phyloP scores from a whole-genome alignment of 257 asterid genomes.

The Echites panduratus region DNA sequence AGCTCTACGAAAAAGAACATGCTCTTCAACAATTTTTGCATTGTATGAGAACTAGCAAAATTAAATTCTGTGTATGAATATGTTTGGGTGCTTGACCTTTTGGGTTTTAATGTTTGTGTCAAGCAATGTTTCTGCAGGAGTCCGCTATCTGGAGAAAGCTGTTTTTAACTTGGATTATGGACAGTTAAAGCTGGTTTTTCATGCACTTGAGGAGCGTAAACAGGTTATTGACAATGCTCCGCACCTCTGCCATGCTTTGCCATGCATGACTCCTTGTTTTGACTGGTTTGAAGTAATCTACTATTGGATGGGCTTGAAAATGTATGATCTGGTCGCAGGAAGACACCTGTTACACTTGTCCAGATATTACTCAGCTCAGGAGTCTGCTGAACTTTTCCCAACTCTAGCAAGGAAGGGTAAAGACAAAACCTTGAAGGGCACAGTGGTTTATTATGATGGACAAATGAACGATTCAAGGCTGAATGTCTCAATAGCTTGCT shows the following conservation, averaged over 20 bases:
- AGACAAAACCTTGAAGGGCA: slow-evolving; percentile 79
- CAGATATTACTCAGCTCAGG: slow-evolving; percentile 82
- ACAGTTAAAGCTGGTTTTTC: slow-evolving; percentile 87
- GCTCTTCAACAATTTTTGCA: neutral
- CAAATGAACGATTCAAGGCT: slow-evolving; percentile 97
- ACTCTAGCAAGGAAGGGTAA: slow-evolving; percentile 76
- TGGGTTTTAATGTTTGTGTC: slow-evolving; percentile 3
- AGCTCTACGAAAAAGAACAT: neutral
- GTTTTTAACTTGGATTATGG: slow-evolving; percentile 90
- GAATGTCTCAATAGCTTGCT: slow-evolving; percentile 83
- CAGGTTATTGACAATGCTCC: slow-evolving; percentile 92
- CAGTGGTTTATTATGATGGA: slow-evolving; percentile 97
- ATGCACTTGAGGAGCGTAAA: slow-evolving; percentile 94
- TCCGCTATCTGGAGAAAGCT: slow-evolving; percentile 97
- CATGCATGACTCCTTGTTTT: slow-evolving; percentile 99
- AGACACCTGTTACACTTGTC: slow-evolving; percentile 79
- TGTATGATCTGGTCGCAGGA: slow-evolving; percentile 94
- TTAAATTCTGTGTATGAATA: neutral
- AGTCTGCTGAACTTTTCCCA: slow-evolving; percentile 86
- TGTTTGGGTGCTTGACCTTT: neutral
- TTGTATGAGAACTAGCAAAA: too few relatives aligned
- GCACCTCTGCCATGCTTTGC: slow-evolving; percentile 89
- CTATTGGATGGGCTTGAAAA: slow-evolving; percentile 95
- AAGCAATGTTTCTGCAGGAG: slow-evolving; percentile 50
- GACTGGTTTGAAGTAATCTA: slow-evolving; percentile 86